Percentiles rank a stretch among this genome's conserved stretches.
phyloP scores from a whole-genome alignment of 345 rosid genomes.

The Gossypium mustelinum region DNA sequence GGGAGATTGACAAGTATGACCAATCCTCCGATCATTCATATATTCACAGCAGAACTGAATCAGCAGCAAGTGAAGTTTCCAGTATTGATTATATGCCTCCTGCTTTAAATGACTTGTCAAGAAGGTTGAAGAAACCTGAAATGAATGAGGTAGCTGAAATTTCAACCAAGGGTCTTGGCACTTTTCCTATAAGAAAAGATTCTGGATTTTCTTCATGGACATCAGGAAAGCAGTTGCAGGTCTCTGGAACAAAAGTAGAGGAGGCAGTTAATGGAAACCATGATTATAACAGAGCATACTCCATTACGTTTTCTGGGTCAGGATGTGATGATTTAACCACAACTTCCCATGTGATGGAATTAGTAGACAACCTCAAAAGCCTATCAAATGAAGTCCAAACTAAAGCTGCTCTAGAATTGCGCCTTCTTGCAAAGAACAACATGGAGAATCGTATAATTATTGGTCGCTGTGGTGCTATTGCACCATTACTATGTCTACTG shows the following conservation, averaged over 20 bases:
- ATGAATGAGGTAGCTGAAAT: slow-evolving; percentile 29
- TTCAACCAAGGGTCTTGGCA: slow-evolving; percentile 24
- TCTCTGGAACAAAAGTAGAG: slow-evolving; percentile 32
- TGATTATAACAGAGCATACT: slow-evolving; percentile 23
- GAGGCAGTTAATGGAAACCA: slow-evolving; percentile 30
- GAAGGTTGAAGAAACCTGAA: slow-evolving; percentile 25
- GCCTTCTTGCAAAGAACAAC: slow-evolving; percentile 67
- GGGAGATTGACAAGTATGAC: slow-evolving; percentile 45
- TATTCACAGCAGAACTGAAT: slow-evolving; percentile 82
- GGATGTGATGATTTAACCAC: slow-evolving; percentile 44
- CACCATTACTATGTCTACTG: slow-evolving; percentile 60
- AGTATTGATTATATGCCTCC: slow-evolving; percentile 58
- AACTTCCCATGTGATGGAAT: slow-evolving; percentile 42
- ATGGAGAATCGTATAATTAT: slow-evolving; percentile 64
- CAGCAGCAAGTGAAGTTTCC: slow-evolving; percentile 68
- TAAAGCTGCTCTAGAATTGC: slow-evolving; percentile 74
- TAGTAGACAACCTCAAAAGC: slow-evolving; percentile 64
- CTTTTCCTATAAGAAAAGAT: slow-evolving; percentile 34
- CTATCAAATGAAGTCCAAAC: slow-evolving; percentile 50
- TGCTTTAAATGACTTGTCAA: slow-evolving; percentile 36
- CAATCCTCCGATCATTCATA: slow-evolving; percentile 57
- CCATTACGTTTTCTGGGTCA: slow-evolving; percentile 29
- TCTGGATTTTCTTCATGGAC: slow-evolving; percentile 40
- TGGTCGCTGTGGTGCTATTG: slow-evolving; percentile 64
- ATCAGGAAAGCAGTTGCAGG: slow-evolving; percentile 29